Evolutionary conservation across 306 rosid species (phyloP).

Genomic region (Hylodesmum podocarpum): DNA sequence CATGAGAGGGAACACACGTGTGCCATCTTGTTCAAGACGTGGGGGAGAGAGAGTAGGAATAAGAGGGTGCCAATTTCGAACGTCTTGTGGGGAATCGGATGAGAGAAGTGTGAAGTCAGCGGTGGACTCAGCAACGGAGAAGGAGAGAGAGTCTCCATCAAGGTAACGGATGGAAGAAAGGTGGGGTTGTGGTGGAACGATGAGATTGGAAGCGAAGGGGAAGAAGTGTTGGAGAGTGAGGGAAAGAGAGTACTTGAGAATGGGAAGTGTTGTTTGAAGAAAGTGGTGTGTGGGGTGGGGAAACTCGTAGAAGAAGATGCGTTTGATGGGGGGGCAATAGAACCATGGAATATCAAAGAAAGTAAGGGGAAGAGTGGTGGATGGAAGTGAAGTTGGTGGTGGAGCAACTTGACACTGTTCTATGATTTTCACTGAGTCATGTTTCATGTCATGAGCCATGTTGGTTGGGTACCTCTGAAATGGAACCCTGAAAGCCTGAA

Average conservation of each 20-base stretch:
- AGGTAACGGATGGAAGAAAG: slow-evolving; percentile 29
- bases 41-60: neutral
- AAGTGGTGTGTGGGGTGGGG: neutral
- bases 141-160: neutral
- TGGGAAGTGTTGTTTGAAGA: neutral
- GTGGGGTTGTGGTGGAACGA: slow-evolving; percentile 25
- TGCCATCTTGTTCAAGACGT: neutral
- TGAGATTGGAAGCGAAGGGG: slow-evolving; percentile 24
- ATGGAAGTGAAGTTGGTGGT: neutral
- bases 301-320: neutral
- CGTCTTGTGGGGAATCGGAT: neutral
- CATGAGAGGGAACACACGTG: neutral
- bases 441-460: neutral
- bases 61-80: neutral
- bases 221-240: slow-evolving; percentile 40
- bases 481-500: too few relatives aligned
- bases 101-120: neutral
- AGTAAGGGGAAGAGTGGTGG: slow-evolving; percentile 28
- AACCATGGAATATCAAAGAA: neutral
- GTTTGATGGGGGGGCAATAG: rapidly evolving
- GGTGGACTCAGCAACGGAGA: slow-evolving; percentile 10
- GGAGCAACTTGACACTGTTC: slow-evolving; percentile 14
- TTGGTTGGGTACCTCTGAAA: too few relatives aligned
- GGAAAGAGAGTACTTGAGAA: slow-evolving; percentile 30
- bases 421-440: neutral